These are phyloP conservation scores for Conoideocrella luteorostrata DNA, from an alignment of 2,329 filamentous ascomycete species.

Conservation along the genomic window DNA sequence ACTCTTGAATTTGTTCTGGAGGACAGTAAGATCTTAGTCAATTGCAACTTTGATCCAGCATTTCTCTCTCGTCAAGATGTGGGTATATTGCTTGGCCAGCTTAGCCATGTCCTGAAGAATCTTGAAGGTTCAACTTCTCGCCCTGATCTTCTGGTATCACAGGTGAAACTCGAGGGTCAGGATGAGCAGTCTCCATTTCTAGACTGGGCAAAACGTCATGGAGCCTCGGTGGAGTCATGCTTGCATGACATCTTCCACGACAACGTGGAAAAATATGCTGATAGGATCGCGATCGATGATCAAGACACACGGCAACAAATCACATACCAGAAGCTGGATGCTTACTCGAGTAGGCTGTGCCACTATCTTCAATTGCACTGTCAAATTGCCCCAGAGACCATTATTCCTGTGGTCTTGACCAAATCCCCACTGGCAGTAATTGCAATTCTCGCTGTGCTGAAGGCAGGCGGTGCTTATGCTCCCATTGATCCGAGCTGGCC, in stretches of 20 bases:
- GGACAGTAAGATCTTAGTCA: neutral
- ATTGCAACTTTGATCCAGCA: neutral
- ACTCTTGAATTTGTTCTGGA: neutral
- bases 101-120: neutral
- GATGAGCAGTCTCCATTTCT: neutral
- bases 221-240: neutral
- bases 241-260: slow-evolving; percentile 1
- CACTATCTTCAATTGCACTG: neutral
- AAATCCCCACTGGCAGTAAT: slow-evolving; percentile 13
- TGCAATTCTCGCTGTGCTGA: slow-evolving; percentile 11
- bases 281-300: neutral
- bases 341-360: slow-evolving; percentile 2
- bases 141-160: no score
- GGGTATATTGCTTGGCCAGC: neutral
- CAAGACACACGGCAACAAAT: slow-evolving; percentile 3
- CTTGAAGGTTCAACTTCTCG: no score
- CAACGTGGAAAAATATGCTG: neutral
- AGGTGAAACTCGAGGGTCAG: no score
- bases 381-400: slow-evolving; percentile 19
- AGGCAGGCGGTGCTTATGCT: slow-evolving; percentile 4
- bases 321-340: slow-evolving; percentile 16
- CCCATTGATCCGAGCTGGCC: slow-evolving; percentile 1
- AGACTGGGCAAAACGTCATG: neutral
- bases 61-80: neutral
- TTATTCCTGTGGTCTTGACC: slow-evolving; percentile 12